Evolutionary conservation across 345 rosid species (phyloP), one percentile per base, ranked within the genome.

Genomic region (Ceriops tagal): DNA sequence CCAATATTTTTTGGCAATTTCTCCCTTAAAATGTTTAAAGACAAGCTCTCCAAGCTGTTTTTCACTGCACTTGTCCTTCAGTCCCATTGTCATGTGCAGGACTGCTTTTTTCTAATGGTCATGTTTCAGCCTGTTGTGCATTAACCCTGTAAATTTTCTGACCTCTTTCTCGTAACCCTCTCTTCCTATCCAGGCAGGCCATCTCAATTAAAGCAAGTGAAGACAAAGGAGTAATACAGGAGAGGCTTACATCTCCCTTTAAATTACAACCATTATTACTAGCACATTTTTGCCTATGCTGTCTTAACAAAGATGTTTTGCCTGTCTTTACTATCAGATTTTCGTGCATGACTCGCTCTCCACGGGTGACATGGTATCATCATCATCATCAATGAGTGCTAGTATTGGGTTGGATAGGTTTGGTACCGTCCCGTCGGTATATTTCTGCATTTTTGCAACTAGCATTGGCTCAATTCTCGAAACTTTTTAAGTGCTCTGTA

Each of bases 1-100:
- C 68, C 11, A 73, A 34, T 34, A 24, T 22, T 26, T 58, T 51
- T 74, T 74, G 79, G 71, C 79, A 61, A 75, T 67, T 65, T 51
- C 71, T 70, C 56, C 21, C 22, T 27, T 53, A 64, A 57, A 1
- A 56, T 65, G 49, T 60, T 52, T 52, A 51, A 60, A 16, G 30
- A 31, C 62, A 60, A 60, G 57, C 31, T 28, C 59, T 61, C 30
- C 28, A 8, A 56, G 78, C 78, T 74, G 71, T 77, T 64, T 77
- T 64, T 68, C 79, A 77, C 77, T 77, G 26, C 39, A 8, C 19
- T 15, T 61, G 62, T 69, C 39, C 0, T 32, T 19, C 43, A 52
- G 35, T 22, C 8, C 3, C 31, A 24, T 6, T 24, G 26, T 62
- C 76, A 49, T 75, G 68, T 53, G 47, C 47, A 53, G 62, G 49